A percentile compares a stretch with the other conserved stretches of the same genome.
These are phyloP conservation scores for Entomortierella parvispora DNA, from an alignment of 192 early-diverging fungal genomes.

Conservation along the genomic window DNA sequence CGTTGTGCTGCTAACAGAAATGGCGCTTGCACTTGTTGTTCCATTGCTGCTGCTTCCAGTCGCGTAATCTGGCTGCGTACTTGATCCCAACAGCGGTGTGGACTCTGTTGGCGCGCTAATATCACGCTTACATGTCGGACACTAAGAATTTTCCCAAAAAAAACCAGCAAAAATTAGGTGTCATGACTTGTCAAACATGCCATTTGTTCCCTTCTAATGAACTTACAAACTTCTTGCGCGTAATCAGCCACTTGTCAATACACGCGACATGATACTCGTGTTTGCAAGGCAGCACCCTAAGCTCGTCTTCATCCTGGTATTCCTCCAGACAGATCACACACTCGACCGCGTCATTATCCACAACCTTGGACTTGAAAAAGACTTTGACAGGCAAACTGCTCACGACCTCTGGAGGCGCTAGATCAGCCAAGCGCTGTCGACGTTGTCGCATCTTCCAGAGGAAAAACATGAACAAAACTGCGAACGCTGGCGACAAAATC, in stretches of 20 bases:
- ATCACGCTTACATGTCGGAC: slow-evolving; percentile 57
- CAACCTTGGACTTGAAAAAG: slow-evolving; percentile 68
- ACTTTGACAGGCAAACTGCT: slow-evolving; percentile 75
- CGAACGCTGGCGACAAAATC: slow-evolving; percentile 81
- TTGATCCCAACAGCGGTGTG: slow-evolving; percentile 43
- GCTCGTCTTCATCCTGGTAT: slow-evolving; percentile 80
- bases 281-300: slow-evolving; percentile 84
- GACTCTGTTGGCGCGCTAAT: slow-evolving; percentile 51
- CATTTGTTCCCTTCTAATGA: no score
- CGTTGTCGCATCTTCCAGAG: slow-evolving; percentile 78
- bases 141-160: slow-evolving; percentile 34
- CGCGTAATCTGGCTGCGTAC: not conserved
- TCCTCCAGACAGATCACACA: slow-evolving; percentile 97
- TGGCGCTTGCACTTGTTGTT: no score
- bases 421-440: slow-evolving; percentile 75
- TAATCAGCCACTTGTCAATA: slow-evolving; percentile 93
- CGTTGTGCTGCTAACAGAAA: no score
- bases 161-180: slow-evolving; percentile 1
- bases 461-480: slow-evolving; percentile 79
- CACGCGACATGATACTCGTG: slow-evolving; percentile 93
- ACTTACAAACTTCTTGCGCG: slow-evolving; percentile 90
- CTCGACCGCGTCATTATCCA: slow-evolving; percentile 77
- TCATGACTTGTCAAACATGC: not conserved
- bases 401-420: slow-evolving; percentile 82
- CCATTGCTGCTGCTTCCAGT: not conserved